Base-by-base conservation (phyloP, 768 basidiomycete species). In the Termitomyces sp. region DNA sequence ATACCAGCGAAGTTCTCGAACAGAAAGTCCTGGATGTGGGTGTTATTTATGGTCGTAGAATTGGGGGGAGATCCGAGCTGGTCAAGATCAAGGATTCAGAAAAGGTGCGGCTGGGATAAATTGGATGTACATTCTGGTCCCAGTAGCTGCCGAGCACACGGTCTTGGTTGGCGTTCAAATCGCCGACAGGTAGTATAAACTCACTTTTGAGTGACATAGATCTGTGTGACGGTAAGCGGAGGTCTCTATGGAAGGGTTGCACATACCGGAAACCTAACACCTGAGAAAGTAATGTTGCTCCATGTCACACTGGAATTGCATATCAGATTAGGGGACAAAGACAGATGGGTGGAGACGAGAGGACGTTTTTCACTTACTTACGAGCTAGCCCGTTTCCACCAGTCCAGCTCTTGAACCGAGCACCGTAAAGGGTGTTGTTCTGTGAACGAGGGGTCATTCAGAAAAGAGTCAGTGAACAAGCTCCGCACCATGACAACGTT, bases 371-470 rank as follows among this genome's bases (percentile, higher is more conserved):
- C 11, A 60, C 75, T 6, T 58, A 83, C 83, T 85, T 85, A 44
- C 75, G 67, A 1, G 81, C 82, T 3, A 79, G 52, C 0, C 84
- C 84, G 55, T 82, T 81, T 32, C 83, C 84, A 0, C 83, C 83
- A 0, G 80, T 79, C 82, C 82, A 85, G 63, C 84, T 85, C 70
- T 85, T 85, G 72, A 85, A 86, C 10, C 83, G 76, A n/a, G 83
- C 83, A 7, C 71, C 83, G 55, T 84, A 84, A 2, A 84, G 67
- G 0, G 76, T 67, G 52, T 76, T 74, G 59, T 76, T 77, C 82
- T 84, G 54, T 3, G 16, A 51, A 14, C 17, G 12, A 23, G 21
- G 12, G 12, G 32, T 35, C 32, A 2, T 4, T 52, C 14, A 12
- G 12, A 48, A 35, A 23, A 27, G 16, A 6, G 11, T 25, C n/a